Base-by-base conservation (phyloP, 1,284 basidiomycete genomes). In the Fomes fomentarius region DNA sequence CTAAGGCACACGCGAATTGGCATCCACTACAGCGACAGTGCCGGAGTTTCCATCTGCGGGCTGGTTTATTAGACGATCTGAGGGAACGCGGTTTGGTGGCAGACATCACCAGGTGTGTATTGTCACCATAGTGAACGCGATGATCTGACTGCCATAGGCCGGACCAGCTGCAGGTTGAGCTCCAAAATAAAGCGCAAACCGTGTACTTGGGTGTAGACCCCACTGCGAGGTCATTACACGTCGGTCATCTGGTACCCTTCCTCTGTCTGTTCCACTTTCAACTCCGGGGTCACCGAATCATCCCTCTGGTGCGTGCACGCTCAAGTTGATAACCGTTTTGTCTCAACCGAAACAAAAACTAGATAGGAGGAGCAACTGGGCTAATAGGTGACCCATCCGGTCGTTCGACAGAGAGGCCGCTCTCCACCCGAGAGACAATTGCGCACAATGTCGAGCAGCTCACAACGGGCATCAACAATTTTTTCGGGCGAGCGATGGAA, bases 331-430 rank as follows among this genome's bases (percentile, higher is more conserved):
- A n/a, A n/a, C n/a, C n/a, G n/a, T n/a, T n/a, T n/a, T n/a, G n/a
- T n/a, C n/a, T n/a, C n/a, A n/a, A n/a, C n/a, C n/a, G n/a, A n/a
- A n/a, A n/a, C n/a, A n/a, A n/a, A 2, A 8, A 15, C n/a, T 65
- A 98, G 95, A 91, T 98, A 69, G 96, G 96, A 31, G 96, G 96
- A 0, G 96, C 94, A 1, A 98, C 97, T 0, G 97, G 95, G 2
- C 83, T 90, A n/a, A 91, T 99, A 30, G 97, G 97, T 7, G 97
- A 99, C 69, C 97, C 97, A 2, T 95, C 94, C 0, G 97, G 97
- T 1, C 82, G 96, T 26, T 81, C 82, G 2, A 87, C 86, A 0
- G 97, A 98, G 70, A 85, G 97, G 15, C 83, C 86, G 50, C 79
- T 87, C 1, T 83, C 94, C 5, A 78, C 84, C 37, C 68, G 71